Conservation (phyloP, 495 filamentous ascomycete species). For the Neurospora sp. region DNA sequence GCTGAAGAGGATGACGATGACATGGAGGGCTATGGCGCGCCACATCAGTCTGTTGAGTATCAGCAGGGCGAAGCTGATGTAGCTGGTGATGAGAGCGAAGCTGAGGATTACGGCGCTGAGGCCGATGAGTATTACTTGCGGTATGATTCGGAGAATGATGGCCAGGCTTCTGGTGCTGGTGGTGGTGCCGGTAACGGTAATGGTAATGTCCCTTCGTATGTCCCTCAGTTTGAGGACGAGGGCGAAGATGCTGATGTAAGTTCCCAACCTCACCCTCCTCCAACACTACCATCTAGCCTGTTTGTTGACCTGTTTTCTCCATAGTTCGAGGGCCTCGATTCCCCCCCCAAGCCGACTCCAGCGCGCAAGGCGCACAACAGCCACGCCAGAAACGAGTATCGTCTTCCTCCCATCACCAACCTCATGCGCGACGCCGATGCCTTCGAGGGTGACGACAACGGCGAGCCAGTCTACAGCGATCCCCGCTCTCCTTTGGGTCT, state of each 20-base stretch:
- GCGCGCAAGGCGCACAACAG: neutral
- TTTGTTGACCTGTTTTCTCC: neutral
- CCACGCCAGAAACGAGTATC: neutral
- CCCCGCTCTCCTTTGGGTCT: neutral
- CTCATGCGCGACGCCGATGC: neutral
- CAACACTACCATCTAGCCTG: neutral
- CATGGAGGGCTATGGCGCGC: neutral
- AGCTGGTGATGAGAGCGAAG: slow-evolving; percentile 1
- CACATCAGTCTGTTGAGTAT: neutral
- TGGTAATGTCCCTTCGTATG: neutral
- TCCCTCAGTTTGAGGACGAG: neutral
- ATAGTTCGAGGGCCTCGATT: neutral
- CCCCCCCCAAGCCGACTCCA: neutral
- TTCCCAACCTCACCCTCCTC: neutral
- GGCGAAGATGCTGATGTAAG: neutral
- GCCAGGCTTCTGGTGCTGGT: neutral
- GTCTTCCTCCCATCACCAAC: neutral
- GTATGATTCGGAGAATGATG: neutral
- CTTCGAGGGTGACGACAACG: neutral
- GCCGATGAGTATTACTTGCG: neutral
- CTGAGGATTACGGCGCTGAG: neutral
- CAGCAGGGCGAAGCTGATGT: neutral
- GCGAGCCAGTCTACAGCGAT: neutral
- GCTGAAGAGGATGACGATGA: slow-evolving; percentile 1
- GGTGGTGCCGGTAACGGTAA: neutral